Evolutionary conservation across 1,284 basidiomycete genomes (phyloP).

Genomic region (Moesziomyces sp.): DNA sequence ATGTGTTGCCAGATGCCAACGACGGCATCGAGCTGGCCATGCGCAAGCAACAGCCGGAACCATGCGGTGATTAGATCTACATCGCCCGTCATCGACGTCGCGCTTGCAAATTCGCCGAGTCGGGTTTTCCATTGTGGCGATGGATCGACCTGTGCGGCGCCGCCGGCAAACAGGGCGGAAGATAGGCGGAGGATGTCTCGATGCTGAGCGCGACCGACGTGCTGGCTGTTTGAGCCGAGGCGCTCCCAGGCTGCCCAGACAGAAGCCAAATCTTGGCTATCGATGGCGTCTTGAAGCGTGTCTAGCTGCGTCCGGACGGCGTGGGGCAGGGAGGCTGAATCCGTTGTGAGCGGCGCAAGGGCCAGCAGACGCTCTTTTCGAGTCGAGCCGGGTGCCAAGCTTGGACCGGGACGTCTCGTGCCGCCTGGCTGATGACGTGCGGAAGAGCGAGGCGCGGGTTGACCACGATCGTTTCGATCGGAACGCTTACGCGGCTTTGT

Average conservation of each 20-base stretch:
- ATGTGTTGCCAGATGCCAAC: constrained; percentile 26
- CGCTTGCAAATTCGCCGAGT: constrained; percentile 10
- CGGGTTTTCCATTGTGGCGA: constrained; percentile 8
- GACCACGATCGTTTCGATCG: not conserved
- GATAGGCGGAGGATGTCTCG: constrained; percentile 24
- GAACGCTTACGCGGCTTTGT: not conserved
- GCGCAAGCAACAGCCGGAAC: constrained; percentile 18
- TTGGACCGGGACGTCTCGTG: not conserved
- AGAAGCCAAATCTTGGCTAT: constrained; percentile 15
- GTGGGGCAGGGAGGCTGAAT: not conserved
- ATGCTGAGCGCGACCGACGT: constrained; percentile 15
- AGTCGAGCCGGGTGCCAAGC: not conserved
- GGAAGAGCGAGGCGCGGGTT: not conserved
- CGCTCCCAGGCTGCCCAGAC: constrained; percentile 16
- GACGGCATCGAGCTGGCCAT: constrained; percentile 14
- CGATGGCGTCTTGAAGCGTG: constrained; percentile 19
- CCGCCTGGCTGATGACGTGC: no score
- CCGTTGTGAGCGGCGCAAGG: constrained; percentile 7
- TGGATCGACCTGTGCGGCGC: not conserved
- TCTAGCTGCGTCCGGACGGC: not conserved
- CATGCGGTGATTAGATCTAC: constrained; percentile 17
- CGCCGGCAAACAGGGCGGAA: constrained; percentile 5
- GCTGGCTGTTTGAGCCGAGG: not conserved
- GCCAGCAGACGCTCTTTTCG: constrained; percentile 12
- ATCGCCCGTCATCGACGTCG: constrained; percentile 23